Percentiles rank a stretch among this genome's conserved stretches.
phyloP scores from a whole-genome alignment of 2,329 filamentous ascomycete species.

The Dactylellina drechsleri region DNA sequence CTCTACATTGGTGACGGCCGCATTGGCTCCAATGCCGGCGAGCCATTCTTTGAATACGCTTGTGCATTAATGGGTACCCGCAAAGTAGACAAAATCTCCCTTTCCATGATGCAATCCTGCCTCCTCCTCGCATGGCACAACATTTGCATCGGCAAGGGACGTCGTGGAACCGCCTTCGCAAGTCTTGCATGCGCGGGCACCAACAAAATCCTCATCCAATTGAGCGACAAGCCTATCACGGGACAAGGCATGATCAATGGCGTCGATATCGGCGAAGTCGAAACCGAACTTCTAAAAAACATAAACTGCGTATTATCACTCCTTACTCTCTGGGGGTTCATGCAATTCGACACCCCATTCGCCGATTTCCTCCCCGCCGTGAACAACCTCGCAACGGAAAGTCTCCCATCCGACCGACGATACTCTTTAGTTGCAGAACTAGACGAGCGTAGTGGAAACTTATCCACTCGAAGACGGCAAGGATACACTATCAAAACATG shows the following conservation, averaged over 20 bases:
- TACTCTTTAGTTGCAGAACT: conserved; percentile 47
- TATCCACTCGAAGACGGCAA: conserved; percentile 44
- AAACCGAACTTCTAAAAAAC: conserved; percentile 54
- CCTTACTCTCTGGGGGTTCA: conserved; percentile 53
- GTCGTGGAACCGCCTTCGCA: conserved; percentile 51
- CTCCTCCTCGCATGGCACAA: conserved; percentile 54
- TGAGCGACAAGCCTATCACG: conserved; percentile 53
- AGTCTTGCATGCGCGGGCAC: conserved; percentile 44
- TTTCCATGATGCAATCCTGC: conserved; percentile 51
- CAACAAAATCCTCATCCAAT: conserved; percentile 37
- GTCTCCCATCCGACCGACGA: conserved; percentile 38
- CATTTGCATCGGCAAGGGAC: conserved; percentile 51
- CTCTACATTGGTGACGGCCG: conserved; percentile 54
- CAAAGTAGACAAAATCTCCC: conserved; percentile 41
- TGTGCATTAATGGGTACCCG: conserved; percentile 46
- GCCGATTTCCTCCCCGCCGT: conserved; percentile 52
- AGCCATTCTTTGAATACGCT: conserved; percentile 54
- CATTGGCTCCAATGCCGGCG: conserved; percentile 44
- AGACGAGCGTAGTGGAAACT: conserved; percentile 46
- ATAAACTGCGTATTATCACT: conserved; percentile 53
- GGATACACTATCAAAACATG: conserved; percentile 50
- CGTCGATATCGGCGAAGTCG: conserved; percentile 55
- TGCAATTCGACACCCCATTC: conserved; percentile 56
- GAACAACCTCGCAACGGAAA: conserved; percentile 36
- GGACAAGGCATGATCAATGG: conserved; percentile 54